phyloP scores from a whole-genome alignment of 2,329 filamentous ascomycete genomes.

The Fusarium sp. region DNA sequence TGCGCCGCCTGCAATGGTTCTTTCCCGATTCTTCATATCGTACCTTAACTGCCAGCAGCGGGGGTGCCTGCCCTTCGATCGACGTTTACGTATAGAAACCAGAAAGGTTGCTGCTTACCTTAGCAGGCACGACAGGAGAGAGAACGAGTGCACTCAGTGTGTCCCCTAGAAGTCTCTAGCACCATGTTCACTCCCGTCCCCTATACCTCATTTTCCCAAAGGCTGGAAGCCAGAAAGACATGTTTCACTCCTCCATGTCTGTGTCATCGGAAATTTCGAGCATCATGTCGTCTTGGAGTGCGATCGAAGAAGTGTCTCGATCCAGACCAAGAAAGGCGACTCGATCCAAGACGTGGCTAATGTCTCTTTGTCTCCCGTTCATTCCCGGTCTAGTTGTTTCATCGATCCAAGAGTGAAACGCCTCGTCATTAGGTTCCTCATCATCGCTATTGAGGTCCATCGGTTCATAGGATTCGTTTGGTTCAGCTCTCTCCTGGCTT shows the following conservation, averaged over 20 bases:
- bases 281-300: background rate
- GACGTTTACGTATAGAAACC: background rate
- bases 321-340: background rate
- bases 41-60: slow-evolving; percentile 1
- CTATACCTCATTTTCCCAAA: background rate
- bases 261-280: background rate
- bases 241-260: background rate
- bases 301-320: no score
- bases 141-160: background rate
- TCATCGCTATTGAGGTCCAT: background rate
- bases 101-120: background rate
- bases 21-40: background rate
- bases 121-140: background rate
- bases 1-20: background rate
- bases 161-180: background rate
- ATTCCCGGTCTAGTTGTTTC: background rate
- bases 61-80: background rate
- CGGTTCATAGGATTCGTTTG: background rate
- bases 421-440: background rate
- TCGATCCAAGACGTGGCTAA: background rate
- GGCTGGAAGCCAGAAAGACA: background rate
- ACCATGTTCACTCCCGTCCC: background rate
- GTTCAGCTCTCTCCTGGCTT: background rate
- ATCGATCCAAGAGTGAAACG: background rate
- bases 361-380: background rate